Conservation (phyloP, 208 protist genomes). For the Leishmania turanica region DNA sequence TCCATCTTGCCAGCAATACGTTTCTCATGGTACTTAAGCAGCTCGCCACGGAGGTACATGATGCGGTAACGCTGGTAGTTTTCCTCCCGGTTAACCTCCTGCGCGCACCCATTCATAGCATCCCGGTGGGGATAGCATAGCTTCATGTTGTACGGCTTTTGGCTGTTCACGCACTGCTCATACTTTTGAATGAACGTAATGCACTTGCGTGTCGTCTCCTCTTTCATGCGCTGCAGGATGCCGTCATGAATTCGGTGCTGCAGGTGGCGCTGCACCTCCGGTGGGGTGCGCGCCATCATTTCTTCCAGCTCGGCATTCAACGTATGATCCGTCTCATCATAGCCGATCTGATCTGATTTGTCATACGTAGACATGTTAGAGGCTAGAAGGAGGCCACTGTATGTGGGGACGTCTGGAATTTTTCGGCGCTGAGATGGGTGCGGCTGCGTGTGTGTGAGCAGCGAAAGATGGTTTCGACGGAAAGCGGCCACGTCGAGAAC, state of each 20-base stretch:
- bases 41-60: conserved; percentile 84
- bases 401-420: not conserved
- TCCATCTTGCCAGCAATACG: conserved; percentile 77
- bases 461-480: not conserved
- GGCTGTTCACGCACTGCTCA: conserved; percentile 71
- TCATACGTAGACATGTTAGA: conserved; percentile 75
- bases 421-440: not conserved
- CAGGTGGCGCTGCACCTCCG: conserved; percentile 62
- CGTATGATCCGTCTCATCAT: conserved; percentile 74
- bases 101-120: conserved; percentile 84
- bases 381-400: too few relatives aligned
- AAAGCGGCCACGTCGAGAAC: not conserved
- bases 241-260: conserved; percentile 88
- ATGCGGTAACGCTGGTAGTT: conserved; percentile 86
- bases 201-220: conserved; percentile 82
- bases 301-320: conserved; percentile 80
- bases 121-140: conserved; percentile 80
- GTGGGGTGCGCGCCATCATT: conserved; percentile 70
- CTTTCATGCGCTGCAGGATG: conserved; percentile 88
- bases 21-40: conserved; percentile 77
- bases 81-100: conserved; percentile 83
- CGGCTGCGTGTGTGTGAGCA: not conserved
- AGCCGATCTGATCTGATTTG: conserved; percentile 83
- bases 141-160: conserved; percentile 62
- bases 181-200: conserved; percentile 80